Base-by-base conservation (phyloP, 305 asterid species). In the Solanum aculeatissimum region DNA sequence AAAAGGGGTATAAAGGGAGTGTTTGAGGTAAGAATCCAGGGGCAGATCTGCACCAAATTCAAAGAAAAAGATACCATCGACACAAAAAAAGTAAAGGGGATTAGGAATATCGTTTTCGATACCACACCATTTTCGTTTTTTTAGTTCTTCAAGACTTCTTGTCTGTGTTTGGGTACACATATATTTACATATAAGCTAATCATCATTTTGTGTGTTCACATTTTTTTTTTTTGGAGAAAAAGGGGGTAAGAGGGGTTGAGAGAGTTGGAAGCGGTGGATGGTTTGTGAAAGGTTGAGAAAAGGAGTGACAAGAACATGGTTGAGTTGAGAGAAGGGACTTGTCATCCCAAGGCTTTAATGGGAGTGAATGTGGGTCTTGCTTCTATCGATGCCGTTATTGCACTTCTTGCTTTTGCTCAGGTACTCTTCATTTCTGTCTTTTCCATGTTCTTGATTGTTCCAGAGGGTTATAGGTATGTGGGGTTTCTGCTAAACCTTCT, bases 281-380 rank as follows among this genome's bases (percentile, higher is more conserved):
- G 60, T 53, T 11, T 74, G 21, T 25, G 13, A 62, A 23, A 62
- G 32, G 32, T 53, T 18, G 35, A 74, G 83, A 35, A 11, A 42
- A 29, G 62, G 63, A 68, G 53, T 78, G 54, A 60, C 80, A 54
- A 84, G 42, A 82, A 82, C 84, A 93, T 94, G 97, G 80, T 90
- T 89, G 91, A 92, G 91, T 88, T 89, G 92, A 88, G 93, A 86
- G 93, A 83, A 19, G 89, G 92, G 90, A 85, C 89, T 84, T 92
- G 98, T 93, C 92, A 91, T 86, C 90, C 98, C 14, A 85, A 91
- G 89, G 86, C 91, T 70, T 90, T 93, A 88, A 92, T 85, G 85
- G 98, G 92, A 82, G 98, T 92, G 87, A 88, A 90, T 89, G 89
- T 89, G 63, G 95, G 88, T 25, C 91, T 95, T 80, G 97, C 95